Evolutionary conservation across 495 filamentous ascomycete species (phyloP).

Genomic region (Cryomyces minteri): DNA sequence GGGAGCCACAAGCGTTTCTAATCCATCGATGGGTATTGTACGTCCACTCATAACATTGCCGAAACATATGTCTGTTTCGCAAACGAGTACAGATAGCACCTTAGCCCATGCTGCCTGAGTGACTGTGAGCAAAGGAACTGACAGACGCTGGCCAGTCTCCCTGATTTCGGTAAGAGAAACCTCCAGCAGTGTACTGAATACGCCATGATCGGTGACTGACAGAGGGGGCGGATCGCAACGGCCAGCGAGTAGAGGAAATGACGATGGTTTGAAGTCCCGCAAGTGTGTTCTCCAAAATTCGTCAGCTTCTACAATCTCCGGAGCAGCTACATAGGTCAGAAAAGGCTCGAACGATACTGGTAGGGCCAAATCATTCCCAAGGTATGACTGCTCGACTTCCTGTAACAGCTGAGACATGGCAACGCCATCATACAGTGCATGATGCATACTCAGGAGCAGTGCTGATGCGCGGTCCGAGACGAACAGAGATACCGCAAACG

Average conservation of each 20-base stretch:
- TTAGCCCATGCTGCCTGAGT: slow-evolving; percentile 52
- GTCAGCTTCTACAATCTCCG: slow-evolving; percentile 24
- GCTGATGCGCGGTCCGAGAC: too few relatives aligned
- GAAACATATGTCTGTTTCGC: slow-evolving; percentile 53
- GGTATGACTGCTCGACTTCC: slow-evolving; percentile 39
- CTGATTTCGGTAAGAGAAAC: slow-evolving; percentile 27
- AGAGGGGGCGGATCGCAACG: slow-evolving; percentile 3
- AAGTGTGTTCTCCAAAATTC: slow-evolving; percentile 43
- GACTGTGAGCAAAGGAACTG: slow-evolving; percentile 41
- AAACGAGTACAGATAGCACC: slow-evolving; percentile 31
- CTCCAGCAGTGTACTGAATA: slow-evolving; percentile 5
- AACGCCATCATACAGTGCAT: slow-evolving; percentile 65
- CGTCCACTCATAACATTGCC: slow-evolving; percentile 65
- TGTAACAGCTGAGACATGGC: slow-evolving; percentile 44
- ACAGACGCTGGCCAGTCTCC: slow-evolving; percentile 26
- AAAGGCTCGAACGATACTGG: slow-evolving; percentile 30
- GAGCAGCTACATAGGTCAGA: slow-evolving; percentile 26
- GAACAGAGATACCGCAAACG: too few relatives aligned
- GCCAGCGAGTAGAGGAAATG: slow-evolving; percentile 22
- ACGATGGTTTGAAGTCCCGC: slow-evolving; percentile 25
- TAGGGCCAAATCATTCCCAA: slow-evolving; percentile 23
- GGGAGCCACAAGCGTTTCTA: slow-evolving; percentile 59
- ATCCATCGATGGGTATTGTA: slow-evolving; percentile 37
- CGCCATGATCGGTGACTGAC: slow-evolving; percentile 7
- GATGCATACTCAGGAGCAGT: slow-evolving; percentile 49